These are phyloP conservation scores for Irpex rosettiformis DNA, from an alignment of 1,284 basidiomycete species.

Conservation along the genomic window DNA sequence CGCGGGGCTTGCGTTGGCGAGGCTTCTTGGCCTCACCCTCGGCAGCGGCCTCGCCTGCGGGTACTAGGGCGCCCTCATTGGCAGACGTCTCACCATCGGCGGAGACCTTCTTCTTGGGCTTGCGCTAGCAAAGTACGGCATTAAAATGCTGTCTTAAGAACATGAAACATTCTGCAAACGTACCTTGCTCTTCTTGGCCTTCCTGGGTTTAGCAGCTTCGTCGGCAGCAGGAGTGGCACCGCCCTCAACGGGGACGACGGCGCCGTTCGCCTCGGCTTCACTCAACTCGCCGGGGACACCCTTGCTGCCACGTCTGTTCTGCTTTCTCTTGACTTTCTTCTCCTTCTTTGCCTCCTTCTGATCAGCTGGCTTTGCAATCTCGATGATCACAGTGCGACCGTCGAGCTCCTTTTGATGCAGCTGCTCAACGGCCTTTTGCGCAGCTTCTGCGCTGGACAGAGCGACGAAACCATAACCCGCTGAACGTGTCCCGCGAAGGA, in stretches of 20 bases:
- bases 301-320: conserved; percentile 77
- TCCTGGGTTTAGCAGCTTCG: conserved; percentile 71
- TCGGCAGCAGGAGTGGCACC: conserved; percentile 39
- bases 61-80: conserved; percentile 26
- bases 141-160: not conserved
- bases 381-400: conserved; percentile 82
- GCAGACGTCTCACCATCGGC: conserved; percentile 36
- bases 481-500: conserved; percentile 75
- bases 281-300: conserved; percentile 82
- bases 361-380: conserved; percentile 86
- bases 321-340: conserved; percentile 70
- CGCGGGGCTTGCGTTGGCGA: conserved; percentile 59
- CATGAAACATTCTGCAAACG: conserved; percentile 21
- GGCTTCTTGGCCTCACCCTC: conserved; percentile 43
- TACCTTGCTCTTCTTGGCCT: conserved; percentile 71
- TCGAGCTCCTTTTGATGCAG: conserved; percentile 88
- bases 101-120: conserved; percentile 44
- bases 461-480: conserved; percentile 93
- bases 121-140: conserved; percentile 44
- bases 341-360: conserved; percentile 82
- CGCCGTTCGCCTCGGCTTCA: conserved; percentile 81
- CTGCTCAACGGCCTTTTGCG: conserved; percentile 80
- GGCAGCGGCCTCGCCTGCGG: conserved; percentile 36
- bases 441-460: conserved; percentile 76
- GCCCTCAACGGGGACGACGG: conserved; percentile 49